These are phyloP conservation scores for Posidonia australis DNA, from an alignment of 106 monocot genomes.

Conservation along the genomic window DNA sequence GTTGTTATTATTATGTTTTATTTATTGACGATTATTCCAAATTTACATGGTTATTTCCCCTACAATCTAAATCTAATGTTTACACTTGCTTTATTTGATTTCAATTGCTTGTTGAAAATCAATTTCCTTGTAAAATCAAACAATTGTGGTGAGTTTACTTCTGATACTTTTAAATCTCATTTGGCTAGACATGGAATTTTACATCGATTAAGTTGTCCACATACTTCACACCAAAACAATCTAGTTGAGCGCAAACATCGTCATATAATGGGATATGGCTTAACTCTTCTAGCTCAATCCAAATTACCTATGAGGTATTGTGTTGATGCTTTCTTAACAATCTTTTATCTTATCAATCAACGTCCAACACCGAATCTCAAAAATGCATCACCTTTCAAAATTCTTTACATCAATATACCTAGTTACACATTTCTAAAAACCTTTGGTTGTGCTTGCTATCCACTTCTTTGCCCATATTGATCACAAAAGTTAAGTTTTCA, in stretches of 20 bases:
- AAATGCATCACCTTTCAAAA: no score
- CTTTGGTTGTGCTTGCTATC: no score
- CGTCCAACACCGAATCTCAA: no score
- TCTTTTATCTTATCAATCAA: no score
- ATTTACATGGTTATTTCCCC: neutral
- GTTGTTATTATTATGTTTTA: neutral
- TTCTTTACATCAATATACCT: no score
- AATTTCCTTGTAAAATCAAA: neutral
- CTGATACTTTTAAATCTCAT: neutral
- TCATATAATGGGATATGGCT: neutral
- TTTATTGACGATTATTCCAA: neutral
- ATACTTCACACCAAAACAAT: neutral
- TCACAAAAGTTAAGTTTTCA: no score
- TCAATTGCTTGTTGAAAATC: neutral
- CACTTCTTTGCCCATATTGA: no score
- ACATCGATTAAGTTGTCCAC: neutral
- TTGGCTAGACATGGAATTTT: neutral
- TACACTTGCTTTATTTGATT: neutral
- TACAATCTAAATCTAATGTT: neutral
- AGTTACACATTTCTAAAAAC: no score
- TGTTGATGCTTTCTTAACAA: neutral
- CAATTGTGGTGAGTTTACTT: neutral
- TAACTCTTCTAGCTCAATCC: neutral
- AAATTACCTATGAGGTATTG: neutral
- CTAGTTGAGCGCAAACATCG: neutral